phyloP scores from a whole-genome alignment of 768 basidiomycete species.

The Aureoboletus auriporus region DNA sequence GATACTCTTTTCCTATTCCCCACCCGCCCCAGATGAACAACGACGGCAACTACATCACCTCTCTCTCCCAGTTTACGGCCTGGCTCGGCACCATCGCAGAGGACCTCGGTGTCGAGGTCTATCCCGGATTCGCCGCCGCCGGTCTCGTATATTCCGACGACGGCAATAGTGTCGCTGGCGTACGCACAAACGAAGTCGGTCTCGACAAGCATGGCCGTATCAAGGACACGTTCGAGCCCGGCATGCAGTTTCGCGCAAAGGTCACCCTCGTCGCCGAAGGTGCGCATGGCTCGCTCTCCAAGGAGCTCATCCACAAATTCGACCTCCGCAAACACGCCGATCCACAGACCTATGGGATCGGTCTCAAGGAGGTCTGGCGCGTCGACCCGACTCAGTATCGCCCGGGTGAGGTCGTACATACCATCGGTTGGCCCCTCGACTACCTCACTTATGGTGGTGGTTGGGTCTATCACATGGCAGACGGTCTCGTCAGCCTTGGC shows the following conservation, averaged over 20 bases:
- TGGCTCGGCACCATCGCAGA: slow-evolving; percentile 91
- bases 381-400: slow-evolving; percentile 60
- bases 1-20: slow-evolving; percentile 72
- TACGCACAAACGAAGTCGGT: slow-evolving; percentile 92
- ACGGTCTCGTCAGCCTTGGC: slow-evolving; percentile 84
- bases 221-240: slow-evolving; percentile 91
- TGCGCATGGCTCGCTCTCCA: slow-evolving; percentile 87
- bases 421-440: slow-evolving; percentile 91
- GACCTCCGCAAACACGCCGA: slow-evolving; percentile 61
- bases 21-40: slow-evolving; percentile 98
- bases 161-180: slow-evolving; percentile 45
- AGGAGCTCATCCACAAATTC: slow-evolving; percentile 72
- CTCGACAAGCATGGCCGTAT: slow-evolving; percentile 69
- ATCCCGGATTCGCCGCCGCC: slow-evolving; percentile 95
- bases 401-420: slow-evolving; percentile 82
- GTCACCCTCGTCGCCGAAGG: slow-evolving; percentile 93
- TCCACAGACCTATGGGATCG: slow-evolving; percentile 94
- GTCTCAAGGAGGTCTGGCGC: slow-evolving; percentile 97
- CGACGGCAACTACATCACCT: slow-evolving; percentile 89
- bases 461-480: slow-evolving; percentile 95
- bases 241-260: slow-evolving; percentile 92
- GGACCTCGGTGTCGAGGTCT: slow-evolving; percentile 86
- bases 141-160: slow-evolving; percentile 68
- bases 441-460: slow-evolving; percentile 78
- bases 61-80: slow-evolving; percentile 81